These are phyloP conservation scores for Talaromyces piceae DNA, from an alignment of 2,329 filamentous ascomycete genomes.

Conservation along the genomic window DNA sequence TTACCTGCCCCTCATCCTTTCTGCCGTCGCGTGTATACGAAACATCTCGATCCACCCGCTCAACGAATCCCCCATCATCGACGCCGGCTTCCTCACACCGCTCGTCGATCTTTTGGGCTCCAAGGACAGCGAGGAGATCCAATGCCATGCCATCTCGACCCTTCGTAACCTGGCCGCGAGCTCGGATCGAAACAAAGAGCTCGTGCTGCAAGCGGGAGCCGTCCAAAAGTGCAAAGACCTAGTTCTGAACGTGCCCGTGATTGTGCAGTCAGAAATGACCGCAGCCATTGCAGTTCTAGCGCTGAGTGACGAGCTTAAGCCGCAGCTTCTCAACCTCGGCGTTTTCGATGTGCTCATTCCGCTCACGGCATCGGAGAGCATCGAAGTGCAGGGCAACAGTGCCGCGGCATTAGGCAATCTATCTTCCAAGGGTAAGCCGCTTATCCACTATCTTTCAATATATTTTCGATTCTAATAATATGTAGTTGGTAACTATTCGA, in stretches of 20 bases:
- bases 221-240: constrained; percentile 98
- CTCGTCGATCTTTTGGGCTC: constrained; percentile 89
- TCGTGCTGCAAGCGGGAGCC: constrained; percentile 93
- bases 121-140: constrained; percentile 96
- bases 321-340: constrained; percentile 79
- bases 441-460: neutral
- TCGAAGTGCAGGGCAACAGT: constrained; percentile 97
- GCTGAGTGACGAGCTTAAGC: constrained; percentile 90
- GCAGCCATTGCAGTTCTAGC: constrained; percentile 97
- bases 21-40: constrained; percentile 93
- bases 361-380: constrained; percentile 87
- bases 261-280: constrained; percentile 98
- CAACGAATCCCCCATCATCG: constrained; percentile 97
- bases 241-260: constrained; percentile 84
- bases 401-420: constrained; percentile 91
- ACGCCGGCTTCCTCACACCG: constrained; percentile 90
- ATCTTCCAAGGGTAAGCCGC: constrained; percentile 74
- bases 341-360: constrained; percentile 97
- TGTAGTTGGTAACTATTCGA: constrained; percentile 87
- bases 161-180: constrained; percentile 91
- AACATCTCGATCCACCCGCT: constrained; percentile 98
- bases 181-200: constrained; percentile 93
- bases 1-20: constrained; percentile 90
- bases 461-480: constrained; percentile 21
- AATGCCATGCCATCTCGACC: constrained; percentile 97